Evolutionary conservation across 2,329 filamentous ascomycete genomes (phyloP), one percentile per base, ranked within the genome.

Genomic region (Cucurbitaria berberidis): DNA sequence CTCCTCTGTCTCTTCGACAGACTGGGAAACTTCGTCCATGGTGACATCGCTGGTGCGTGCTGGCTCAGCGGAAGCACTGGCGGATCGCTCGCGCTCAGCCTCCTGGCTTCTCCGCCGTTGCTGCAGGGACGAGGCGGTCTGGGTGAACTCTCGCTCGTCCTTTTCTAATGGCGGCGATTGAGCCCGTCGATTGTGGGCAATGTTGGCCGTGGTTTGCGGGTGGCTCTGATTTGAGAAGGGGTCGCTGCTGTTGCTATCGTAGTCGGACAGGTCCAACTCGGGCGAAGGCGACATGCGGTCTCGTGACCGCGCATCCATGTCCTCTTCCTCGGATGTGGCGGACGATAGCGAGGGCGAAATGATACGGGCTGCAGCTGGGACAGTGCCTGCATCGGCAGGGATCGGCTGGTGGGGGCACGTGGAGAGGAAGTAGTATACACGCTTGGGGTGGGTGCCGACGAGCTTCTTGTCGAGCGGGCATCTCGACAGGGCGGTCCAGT

Each of bases 141-240:
- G 91, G 6, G 93, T 97, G 71, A 99, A 99, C 76, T 98, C 95
- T 70, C 89, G 90, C 80, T 98, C 93, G 66, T 98, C 93, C 67
- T 90, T 91, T 78, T 98, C 93, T 32, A 98, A 82, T 15, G 92
- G 91, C 45, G 93, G 93, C 59, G 91, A 95, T 21, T 89, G 86
- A n/a, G 88, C 89, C 54, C 90, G 86, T 55, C 86, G 82, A 57
- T 84, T 86, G 64, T 88, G 84, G 43, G 79, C 74, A 45, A 82
- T 77, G 56, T 77, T 77, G 52, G 65, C 74, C 58, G 62, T 71
- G 49, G 66, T 74, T 47, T 66, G 76, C 38, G 76, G 73, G 45
- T 79, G 74, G 38, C 76, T 72, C 27, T 77, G 77, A 38, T 66
- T 76, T 7, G 87, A 84, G 66, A 89, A 89, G 22, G 88, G 87